A percentile compares a stretch with the other conserved stretches of the same genome.
These are phyloP conservation scores for Candida pseudocylindracea DNA, from an alignment of 1,139 yeast genomes.

Conservation along the genomic window DNA sequence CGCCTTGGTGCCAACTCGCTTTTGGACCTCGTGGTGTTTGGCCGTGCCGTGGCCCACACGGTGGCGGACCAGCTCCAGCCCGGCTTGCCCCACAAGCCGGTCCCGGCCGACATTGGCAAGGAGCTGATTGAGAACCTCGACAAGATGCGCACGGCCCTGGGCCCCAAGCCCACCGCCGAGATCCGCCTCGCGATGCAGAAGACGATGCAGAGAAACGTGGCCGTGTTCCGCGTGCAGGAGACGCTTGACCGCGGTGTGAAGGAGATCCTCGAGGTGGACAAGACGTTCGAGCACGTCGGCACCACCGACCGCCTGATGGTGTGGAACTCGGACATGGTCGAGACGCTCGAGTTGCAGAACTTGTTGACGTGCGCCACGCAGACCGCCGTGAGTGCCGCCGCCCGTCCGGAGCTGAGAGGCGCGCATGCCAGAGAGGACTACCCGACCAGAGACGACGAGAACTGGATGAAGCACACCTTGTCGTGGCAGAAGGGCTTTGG, in stretches of 20 bases:
- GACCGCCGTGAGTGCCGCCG: constrained; percentile 87
- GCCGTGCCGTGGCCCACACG: constrained; percentile 94
- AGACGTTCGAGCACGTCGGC: constrained; percentile 41
- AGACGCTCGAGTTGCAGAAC: constrained; percentile 91
- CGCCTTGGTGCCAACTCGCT: constrained; percentile 98
- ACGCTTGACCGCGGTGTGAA: constrained; percentile 83
- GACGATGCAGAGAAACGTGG: constrained; percentile 92
- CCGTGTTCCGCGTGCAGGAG: constrained; percentile 90
- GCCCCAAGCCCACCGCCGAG: constrained; percentile 64
- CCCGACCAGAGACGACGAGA: constrained; percentile 84
- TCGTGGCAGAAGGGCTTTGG: constrained; percentile 72
- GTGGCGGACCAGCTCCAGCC: constrained; percentile 72
- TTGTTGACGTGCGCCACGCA: constrained; percentile 93
- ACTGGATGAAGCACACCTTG: constrained; percentile 97
- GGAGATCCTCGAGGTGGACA: constrained; percentile 57
- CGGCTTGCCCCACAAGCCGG: constrained; percentile 57
- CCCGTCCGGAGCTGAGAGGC: constrained; percentile 95
- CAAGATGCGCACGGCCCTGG: constrained; percentile 64
- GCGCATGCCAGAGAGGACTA: constrained; percentile 98
- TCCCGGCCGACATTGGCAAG: constrained; percentile 71
- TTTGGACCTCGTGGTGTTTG: constrained; percentile 90
- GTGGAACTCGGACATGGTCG: constrained; percentile 95
- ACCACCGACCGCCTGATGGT: constrained; percentile 95
- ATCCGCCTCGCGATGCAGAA: constrained; percentile 87
- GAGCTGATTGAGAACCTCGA: constrained; percentile 86